These are phyloP conservation scores for Picochlorum sp. DNA, from an alignment of 139 green algal genomes.

Conservation along the genomic window DNA sequence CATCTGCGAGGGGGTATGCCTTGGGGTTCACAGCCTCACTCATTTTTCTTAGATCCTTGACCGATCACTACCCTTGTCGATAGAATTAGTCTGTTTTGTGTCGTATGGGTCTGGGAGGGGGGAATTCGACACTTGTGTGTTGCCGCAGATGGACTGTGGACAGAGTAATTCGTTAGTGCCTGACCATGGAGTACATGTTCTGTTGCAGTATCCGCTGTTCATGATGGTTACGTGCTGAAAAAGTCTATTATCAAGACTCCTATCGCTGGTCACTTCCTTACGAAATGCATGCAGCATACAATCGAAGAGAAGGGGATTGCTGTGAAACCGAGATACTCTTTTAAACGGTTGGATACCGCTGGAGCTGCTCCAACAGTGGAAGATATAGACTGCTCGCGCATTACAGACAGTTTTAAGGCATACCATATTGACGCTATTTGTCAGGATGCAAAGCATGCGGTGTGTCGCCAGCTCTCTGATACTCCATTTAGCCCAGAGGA, in stretches of 20 bases:
- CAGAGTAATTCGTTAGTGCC: background rate
- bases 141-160: too few species aligned
- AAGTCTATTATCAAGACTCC: slow-evolving; percentile 62
- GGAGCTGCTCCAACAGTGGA: slow-evolving; percentile 60
- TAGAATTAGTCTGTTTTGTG: background rate
- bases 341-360: slow-evolving; percentile 54
- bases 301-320: slow-evolving; percentile 39
- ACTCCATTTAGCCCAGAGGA: slow-evolving; percentile 60
- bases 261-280: slow-evolving; percentile 65
- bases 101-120: slow-evolving; percentile 1
- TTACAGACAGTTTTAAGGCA: slow-evolving; percentile 35
- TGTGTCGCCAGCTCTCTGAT: slow-evolving; percentile 66
- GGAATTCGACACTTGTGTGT: slow-evolving; percentile 4
- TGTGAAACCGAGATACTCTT: slow-evolving; percentile 64
- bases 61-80: slow-evolving; percentile 62
- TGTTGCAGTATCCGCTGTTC: slow-evolving; percentile 74
- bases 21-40: slow-evolving; percentile 96
- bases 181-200: background rate
- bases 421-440: slow-evolving; percentile 48
- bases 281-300: slow-evolving; percentile 40
- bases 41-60: slow-evolving; percentile 50
- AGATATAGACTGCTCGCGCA: slow-evolving; percentile 18
- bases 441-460: slow-evolving; percentile 73
- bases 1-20: slow-evolving; percentile 91
- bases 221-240: slow-evolving; percentile 87